Percentiles rank a stretch among this genome's conserved stretches.
Conservation (phyloP, 2,329 filamentous ascomycete genomes). For the Penicillium polonicum region DNA sequence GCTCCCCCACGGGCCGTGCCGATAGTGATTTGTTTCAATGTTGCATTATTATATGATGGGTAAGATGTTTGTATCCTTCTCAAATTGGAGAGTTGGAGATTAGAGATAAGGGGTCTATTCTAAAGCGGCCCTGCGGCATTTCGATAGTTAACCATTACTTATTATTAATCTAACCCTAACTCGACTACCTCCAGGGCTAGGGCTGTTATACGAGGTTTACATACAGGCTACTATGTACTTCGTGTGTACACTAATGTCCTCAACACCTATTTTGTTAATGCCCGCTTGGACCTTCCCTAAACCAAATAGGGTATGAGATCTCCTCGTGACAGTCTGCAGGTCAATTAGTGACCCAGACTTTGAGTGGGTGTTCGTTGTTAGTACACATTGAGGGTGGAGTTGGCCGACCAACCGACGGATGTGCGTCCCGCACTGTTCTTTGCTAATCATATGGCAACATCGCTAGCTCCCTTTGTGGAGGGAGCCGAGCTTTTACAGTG, state of each 20-base stretch:
- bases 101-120: background rate
- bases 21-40: background rate
- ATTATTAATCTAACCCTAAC: background rate
- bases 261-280: background rate
- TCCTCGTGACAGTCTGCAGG: background rate
- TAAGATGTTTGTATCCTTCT: background rate
- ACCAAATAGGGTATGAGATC: background rate
- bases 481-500: background rate
- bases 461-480: background rate
- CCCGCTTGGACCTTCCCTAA: background rate
- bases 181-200: background rate
- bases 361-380: background rate
- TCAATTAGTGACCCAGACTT: background rate
- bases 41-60: background rate
- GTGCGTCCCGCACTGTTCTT: background rate
- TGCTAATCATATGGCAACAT: background rate
- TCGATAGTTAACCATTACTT: background rate
- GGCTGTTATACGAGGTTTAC: background rate
- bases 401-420: background rate
- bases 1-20: conserved; percentile 9
- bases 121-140: background rate
- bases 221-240: background rate
- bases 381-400: background rate
- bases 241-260: background rate
- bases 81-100: background rate